Evolutionary conservation across 2,329 filamentous ascomycete genomes (phyloP), one percentile per base, ranked within the genome.

Genomic region (Penicillium decumbens): DNA sequence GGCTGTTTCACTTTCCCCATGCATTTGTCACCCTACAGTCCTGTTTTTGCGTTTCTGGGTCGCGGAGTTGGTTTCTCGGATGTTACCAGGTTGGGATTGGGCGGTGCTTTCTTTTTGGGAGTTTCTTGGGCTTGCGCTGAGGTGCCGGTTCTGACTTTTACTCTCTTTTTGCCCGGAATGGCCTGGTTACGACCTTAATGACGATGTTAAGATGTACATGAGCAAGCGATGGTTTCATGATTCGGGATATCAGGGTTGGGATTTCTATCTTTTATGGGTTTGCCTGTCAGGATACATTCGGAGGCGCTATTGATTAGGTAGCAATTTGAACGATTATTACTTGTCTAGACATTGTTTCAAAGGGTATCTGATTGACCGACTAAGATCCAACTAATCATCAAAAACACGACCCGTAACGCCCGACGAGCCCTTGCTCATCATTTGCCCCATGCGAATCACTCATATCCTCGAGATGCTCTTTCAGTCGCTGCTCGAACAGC

Each of bases 401-500:
- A 47, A 41, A 41, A 45, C 55, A 55, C 42, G 40, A 40, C 51
- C 52, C 41, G 24, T 23, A 55, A 54, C 47, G 38, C 51, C 50
- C 32, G 23, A 39, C 18, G 15, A 37, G 18, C 15, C 33, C 33
- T 23, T 9, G 15, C 32, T 18, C 33, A 9, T 37, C 33, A 20
- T 37, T 35, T 20, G 33, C 15, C 33, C 15, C 3, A 8, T 20
- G 18, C 9, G 18, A 32, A 37, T 18, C 33, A 37, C 33, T 37
- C 33, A 37, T 37, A 20, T 20, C 18, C 33, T 37, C 18, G 18
- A 37, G 1, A 20, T 9, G 33, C 18, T 10, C 8, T 23, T 37
- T 20, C 65, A 95, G 69, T 95, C 91, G 65, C 83, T 87, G 41
- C 90, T 95, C 13, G 88, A 82, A 70, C 92, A 97, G 0, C 92